Percentiles rank a stretch among this genome's conserved stretches.
phyloP scores from a whole-genome alignment of 1,284 basidiomycete species.

The Rhodotorula sp. region DNA sequence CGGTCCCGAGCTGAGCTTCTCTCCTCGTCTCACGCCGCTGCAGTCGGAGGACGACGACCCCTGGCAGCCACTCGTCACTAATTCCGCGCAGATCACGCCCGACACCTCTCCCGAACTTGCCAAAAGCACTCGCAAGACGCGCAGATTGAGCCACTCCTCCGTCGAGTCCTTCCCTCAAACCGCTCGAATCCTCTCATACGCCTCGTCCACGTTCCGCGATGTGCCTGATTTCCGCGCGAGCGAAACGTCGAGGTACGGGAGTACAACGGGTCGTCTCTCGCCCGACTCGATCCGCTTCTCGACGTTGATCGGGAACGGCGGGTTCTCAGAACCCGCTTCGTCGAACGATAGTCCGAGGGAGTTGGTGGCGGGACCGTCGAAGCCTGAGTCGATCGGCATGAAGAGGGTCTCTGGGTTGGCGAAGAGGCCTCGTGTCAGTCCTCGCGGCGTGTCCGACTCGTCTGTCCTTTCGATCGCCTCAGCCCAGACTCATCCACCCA shows the following conservation, averaged over 20 bases:
- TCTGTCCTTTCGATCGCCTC: neutral
- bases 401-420: neutral
- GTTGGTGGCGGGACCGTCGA: neutral
- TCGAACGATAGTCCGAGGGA: neutral
- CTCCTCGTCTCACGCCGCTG: neutral
- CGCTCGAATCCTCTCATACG: neutral
- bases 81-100: neutral
- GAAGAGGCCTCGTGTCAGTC: neutral
- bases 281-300: constrained; percentile 23
- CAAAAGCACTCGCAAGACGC: neutral
- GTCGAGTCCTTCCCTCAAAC: constrained; percentile 2
- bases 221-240: neutral
- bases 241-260: neutral
- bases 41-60: neutral
- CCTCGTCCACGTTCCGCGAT: constrained; percentile 3
- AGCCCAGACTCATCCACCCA: too few species aligned
- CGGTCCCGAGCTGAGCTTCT: neutral
- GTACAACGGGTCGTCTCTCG: neutral
- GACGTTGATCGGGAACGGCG: neutral
- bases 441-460: neutral
- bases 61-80: neutral
- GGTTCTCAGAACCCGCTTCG: neutral
- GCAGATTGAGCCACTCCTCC: neutral
- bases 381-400: too few species aligned
- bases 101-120: neutral